These are phyloP conservation scores for Penicillium antarcticum DNA, from an alignment of 495 filamentous ascomycete species.

Conservation along the genomic window DNA sequence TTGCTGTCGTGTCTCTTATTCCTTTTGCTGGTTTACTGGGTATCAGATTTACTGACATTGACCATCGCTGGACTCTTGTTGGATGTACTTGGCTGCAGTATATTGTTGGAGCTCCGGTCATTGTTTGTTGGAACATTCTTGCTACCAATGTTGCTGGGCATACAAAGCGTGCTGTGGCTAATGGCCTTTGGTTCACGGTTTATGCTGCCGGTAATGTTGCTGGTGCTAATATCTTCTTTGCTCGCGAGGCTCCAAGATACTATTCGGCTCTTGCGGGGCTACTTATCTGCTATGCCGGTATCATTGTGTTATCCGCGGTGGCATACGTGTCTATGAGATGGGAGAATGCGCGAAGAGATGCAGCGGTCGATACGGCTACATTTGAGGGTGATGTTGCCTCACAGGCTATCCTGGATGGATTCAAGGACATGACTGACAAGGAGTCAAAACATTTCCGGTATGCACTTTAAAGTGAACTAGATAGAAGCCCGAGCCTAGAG, in stretches of 20 bases:
- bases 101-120: conserved; percentile 44
- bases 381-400: conserved; percentile 9
- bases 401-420: conserved; percentile 36
- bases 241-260: conserved; percentile 34
- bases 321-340: conserved; percentile 27
- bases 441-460: conserved; percentile 44
- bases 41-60: conserved; percentile 37
- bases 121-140: conserved; percentile 54
- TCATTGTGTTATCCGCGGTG: conserved; percentile 23
- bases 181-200: conserved; percentile 35
- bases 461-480: conserved; percentile 23
- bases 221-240: conserved; percentile 45
- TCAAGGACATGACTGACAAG: conserved; percentile 47
- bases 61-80: conserved; percentile 49
- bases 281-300: conserved; percentile 33
- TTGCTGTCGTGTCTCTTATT: conserved; percentile 31
- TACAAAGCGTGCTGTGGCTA: conserved; percentile 57
- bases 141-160: conserved; percentile 61
- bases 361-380: conserved; percentile 9
- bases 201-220: conserved; percentile 41
- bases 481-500: too few species aligned
- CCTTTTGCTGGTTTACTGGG: conserved; percentile 40
- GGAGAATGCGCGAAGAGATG: conserved; percentile 26
- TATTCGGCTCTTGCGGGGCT: conserved; percentile 32
- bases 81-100: conserved; percentile 52